Conservation (phyloP, 768 basidiomycete genomes). For the Leccinum rimulosum region DNA sequence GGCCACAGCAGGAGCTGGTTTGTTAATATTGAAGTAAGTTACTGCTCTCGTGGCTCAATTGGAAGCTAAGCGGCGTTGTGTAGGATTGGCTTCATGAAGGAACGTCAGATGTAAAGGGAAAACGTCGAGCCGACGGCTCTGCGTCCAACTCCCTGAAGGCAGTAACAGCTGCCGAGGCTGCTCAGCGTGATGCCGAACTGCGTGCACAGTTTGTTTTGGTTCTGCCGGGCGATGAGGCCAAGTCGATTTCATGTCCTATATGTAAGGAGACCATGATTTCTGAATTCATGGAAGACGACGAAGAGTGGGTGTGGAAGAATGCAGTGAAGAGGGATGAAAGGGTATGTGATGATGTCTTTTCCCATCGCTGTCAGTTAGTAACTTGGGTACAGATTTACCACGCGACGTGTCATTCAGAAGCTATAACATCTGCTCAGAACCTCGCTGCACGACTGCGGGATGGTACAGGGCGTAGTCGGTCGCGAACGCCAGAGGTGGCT, state of each 20-base stretch:
- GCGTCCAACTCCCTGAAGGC: constrained; percentile 54
- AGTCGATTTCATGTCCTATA: constrained; percentile 83
- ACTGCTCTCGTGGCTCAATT: background rate
- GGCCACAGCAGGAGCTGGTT: constrained; percentile 93
- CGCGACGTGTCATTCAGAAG: constrained; percentile 92
- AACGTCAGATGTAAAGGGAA: constrained; percentile 60
- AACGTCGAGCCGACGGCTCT: constrained; percentile 56
- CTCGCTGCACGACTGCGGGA: constrained; percentile 67
- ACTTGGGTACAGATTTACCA: constrained; percentile 70
- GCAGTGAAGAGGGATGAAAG: constrained; percentile 80
- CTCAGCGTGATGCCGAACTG: constrained; percentile 74
- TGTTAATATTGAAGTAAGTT: constrained; percentile 64
- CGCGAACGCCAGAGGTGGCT: constrained; percentile 67
- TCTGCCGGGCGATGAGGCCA: constrained; percentile 86
- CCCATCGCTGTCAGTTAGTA: background rate
- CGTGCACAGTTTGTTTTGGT: constrained; percentile 81
- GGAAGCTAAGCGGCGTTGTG: constrained; percentile 11
- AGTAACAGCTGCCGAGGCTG: constrained; percentile 58
- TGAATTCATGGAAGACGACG: constrained; percentile 92
- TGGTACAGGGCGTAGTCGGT: constrained; percentile 65
- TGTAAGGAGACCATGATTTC: constrained; percentile 93
- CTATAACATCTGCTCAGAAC: constrained; percentile 57
- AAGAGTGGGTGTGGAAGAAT: constrained; percentile 98
- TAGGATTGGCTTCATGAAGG: constrained; percentile 90
- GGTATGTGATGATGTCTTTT: constrained; percentile 44